phyloP scores from a whole-genome alignment of 2,329 filamentous ascomycete genomes.

The Penicillium sp. region DNA sequence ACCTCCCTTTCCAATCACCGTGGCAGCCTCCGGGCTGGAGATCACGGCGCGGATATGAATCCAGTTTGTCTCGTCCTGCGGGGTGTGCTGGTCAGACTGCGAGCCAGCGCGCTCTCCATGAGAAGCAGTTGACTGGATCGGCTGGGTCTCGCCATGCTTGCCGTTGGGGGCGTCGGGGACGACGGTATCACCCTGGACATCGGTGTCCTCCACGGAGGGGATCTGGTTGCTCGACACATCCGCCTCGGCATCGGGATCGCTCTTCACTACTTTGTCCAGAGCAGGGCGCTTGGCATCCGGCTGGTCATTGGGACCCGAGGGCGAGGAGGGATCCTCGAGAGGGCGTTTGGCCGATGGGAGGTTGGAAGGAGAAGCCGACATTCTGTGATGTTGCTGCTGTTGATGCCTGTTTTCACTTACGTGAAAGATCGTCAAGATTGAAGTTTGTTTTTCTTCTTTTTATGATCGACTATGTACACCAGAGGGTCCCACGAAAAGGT shows the following conservation, averaged over 20 bases:
- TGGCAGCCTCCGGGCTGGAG: constrained; percentile 94
- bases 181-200: constrained; percentile 67
- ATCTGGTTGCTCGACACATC: constrained; percentile 32
- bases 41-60: constrained; percentile 97
- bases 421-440: constrained; percentile 50
- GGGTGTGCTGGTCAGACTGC: constrained; percentile 48
- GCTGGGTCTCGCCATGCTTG: constrained; percentile 61
- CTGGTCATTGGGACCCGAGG: constrained; percentile 86
- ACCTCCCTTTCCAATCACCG: constrained; percentile 96
- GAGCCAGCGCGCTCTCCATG: constrained; percentile 56
- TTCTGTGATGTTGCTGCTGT: constrained; percentile 45
- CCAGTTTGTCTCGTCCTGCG: constrained; percentile 92
- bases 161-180: constrained; percentile 66
- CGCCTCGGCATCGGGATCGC: constrained; percentile 49
- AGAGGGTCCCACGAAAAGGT: constrained; percentile 88
- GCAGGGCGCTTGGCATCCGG: constrained; percentile 97
- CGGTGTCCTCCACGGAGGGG: constrained; percentile 22
- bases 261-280: constrained; percentile 86
- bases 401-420: constrained; percentile 42
- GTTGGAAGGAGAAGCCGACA: constrained; percentile 69
- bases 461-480: constrained; percentile 75
- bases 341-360: constrained; percentile 75
- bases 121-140: constrained; percentile 61
- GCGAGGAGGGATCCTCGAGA: constrained; percentile 94
- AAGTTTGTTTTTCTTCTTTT: constrained; percentile 59